Percentiles rank a stretch among this genome's conserved stretches.
phyloP scores from a whole-genome alignment of 495 filamentous ascomycete species.

The Lindgomyces ingoldianus region DNA sequence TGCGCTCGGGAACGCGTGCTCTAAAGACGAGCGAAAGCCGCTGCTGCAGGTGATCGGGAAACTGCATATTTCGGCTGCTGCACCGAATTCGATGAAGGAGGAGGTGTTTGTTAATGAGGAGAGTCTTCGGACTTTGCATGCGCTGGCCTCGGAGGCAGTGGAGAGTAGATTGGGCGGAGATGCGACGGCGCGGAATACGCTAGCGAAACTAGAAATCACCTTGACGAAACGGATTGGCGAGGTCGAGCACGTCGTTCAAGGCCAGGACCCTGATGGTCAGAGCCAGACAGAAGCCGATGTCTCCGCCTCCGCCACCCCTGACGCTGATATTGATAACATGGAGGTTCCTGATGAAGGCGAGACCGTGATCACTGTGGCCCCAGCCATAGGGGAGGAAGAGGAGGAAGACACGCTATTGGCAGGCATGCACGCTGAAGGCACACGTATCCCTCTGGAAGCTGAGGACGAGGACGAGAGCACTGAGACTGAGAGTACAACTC shows the following conservation, averaged over 20 bases:
- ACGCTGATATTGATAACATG: constrained; percentile 20
- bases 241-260: constrained; percentile 17
- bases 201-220: constrained; percentile 38
- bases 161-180: constrained; percentile 41
- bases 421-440: constrained; percentile 35
- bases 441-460: constrained; percentile 33
- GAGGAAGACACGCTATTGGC: constrained; percentile 25
- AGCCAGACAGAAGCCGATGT: not conserved
- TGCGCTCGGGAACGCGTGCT: constrained; percentile 53
- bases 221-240: constrained; percentile 35
- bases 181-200: constrained; percentile 38
- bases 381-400: constrained; percentile 24
- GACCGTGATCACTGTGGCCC: constrained; percentile 25
- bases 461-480: constrained; percentile 36
- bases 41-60: constrained; percentile 78
- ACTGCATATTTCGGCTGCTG: constrained; percentile 65
- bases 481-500: constrained; percentile 46
- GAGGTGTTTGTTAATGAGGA: constrained; percentile 3
- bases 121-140: constrained; percentile 42
- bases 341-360: not conserved
- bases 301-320: not conserved
- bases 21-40: constrained; percentile 79
- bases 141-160: constrained; percentile 37
- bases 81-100: not conserved
- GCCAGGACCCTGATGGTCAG: constrained; percentile 4